These are phyloP conservation scores for Hyphopichia pseudoburtonii DNA, from an alignment of 1,139 yeast species.

Conservation along the genomic window DNA sequence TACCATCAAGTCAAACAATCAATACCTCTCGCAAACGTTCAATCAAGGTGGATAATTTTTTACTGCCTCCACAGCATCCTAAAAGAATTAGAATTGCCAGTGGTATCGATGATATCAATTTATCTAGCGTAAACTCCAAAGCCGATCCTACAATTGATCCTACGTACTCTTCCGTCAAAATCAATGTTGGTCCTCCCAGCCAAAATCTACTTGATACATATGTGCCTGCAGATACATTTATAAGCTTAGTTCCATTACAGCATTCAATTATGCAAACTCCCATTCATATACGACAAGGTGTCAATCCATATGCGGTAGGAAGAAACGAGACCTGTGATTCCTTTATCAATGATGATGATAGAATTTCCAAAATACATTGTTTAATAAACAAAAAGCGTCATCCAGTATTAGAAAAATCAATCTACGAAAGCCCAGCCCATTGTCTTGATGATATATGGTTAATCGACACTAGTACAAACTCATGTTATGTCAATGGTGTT, in stretches of 20 bases:
- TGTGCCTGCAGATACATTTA: slow-evolving; percentile 27
- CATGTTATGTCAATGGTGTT: slow-evolving; percentile 66
- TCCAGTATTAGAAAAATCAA: slow-evolving; percentile 49
- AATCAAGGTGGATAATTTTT: not conserved
- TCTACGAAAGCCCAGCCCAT: slow-evolving; percentile 66
- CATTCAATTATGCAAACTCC: slow-evolving; percentile 34
- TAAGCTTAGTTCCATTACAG: slow-evolving; percentile 30
- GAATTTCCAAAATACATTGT: slow-evolving; percentile 86
- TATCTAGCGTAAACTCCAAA: not conserved
- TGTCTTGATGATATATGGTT: slow-evolving; percentile 79
- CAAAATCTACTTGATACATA: slow-evolving; percentile 11
- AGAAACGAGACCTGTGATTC: slow-evolving; percentile 61
- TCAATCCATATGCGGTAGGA: slow-evolving; percentile 64
- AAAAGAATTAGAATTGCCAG: not conserved
- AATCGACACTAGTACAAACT: slow-evolving; percentile 75
- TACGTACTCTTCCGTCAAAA: not conserved
- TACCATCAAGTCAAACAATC: not conserved
- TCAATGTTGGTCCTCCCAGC: not conserved
- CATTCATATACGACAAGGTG: slow-evolving; percentile 61
- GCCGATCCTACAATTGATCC: not conserved
- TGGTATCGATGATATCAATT: not conserved
- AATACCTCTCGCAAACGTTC: not conserved
- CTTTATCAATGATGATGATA: slow-evolving; percentile 67
- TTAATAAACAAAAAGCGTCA: slow-evolving; percentile 60
- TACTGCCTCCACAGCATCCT: not conserved